Evolutionary conservation across 768 basidiomycete species (phyloP).

Genomic region (Pleurotus citrinopileatus): DNA sequence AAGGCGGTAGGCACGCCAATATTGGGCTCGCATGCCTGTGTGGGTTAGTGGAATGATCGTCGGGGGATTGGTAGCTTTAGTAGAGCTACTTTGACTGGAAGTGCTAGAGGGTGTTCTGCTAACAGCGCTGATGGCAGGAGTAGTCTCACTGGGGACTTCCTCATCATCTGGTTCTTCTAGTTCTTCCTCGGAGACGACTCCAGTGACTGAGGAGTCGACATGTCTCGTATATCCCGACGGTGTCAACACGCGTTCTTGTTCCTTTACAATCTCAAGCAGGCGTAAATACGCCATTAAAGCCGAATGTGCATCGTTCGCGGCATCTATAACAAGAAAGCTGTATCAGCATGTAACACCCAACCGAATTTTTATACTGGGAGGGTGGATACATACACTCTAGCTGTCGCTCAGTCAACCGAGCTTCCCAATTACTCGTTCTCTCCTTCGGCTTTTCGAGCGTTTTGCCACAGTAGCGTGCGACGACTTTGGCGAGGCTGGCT

Average conservation of each 20-base stretch:
- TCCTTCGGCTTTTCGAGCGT: constrained; percentile 25
- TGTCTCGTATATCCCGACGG: constrained; percentile 7
- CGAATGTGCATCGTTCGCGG: constrained; percentile 36
- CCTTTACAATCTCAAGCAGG: constrained; percentile 23
- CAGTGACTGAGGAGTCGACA: constrained; percentile 8
- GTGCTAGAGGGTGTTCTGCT: neutral
- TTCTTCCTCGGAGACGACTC: constrained; percentile 7
- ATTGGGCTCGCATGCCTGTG: constrained; percentile 20
- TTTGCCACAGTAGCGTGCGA: constrained; percentile 26
- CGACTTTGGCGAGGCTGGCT: constrained; percentile 6
- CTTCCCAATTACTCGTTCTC: constrained; percentile 34
- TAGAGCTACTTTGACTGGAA: neutral
- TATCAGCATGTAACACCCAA: neutral
- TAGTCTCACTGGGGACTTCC: neutral
- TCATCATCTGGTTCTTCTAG: constrained; percentile 12
- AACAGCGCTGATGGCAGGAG: neutral
- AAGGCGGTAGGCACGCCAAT: constrained; percentile 30
- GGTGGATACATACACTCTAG: constrained; percentile 24
- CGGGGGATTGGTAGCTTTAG: neutral
- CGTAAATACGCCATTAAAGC: constrained; percentile 26
- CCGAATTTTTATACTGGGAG: neutral
- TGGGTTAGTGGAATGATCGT: neutral
- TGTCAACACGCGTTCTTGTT: constrained; percentile 12
- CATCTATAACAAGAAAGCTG: constrained; percentile 23
- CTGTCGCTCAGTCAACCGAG: constrained; percentile 18